These are phyloP conservation scores for Saccharomycopsis fibuligera DNA, from an alignment of 805 yeast species.

Conservation along the genomic window DNA sequence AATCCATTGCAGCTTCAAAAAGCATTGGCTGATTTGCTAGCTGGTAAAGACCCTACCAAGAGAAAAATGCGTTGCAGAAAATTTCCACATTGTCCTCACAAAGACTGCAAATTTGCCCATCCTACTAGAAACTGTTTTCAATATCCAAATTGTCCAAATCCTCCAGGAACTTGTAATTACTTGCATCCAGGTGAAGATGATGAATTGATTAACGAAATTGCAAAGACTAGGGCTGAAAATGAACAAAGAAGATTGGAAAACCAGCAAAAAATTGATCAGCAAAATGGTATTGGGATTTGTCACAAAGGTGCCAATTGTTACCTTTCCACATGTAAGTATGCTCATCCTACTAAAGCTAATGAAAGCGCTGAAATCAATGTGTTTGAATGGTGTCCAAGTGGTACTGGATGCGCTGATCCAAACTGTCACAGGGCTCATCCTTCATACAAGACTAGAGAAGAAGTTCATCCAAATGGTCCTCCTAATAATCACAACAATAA, in stretches of 20 bases:
- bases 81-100: constrained; percentile 63
- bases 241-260: constrained; percentile 37
- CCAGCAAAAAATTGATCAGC: constrained; percentile 30
- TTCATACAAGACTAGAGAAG: constrained; percentile 47
- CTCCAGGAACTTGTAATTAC: constrained; percentile 76
- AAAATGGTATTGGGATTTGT: constrained; percentile 55
- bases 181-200: constrained; percentile 85
- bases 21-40: constrained; percentile 34
- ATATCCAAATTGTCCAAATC: constrained; percentile 71
- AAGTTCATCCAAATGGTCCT: constrained; percentile 21
- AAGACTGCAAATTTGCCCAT: constrained; percentile 69
- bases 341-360: constrained; percentile 87
- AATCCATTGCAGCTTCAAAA: constrained; percentile 32
- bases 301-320: constrained; percentile 72
- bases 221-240: constrained; percentile 49
- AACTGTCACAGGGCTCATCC: constrained; percentile 76
- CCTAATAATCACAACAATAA: constrained; percentile 2
- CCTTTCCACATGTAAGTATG: constrained; percentile 77
- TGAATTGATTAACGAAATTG: constrained; percentile 61
- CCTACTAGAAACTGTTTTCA: constrained; percentile 72
- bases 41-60: constrained; percentile 25
- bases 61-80: constrained; percentile 61
- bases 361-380: constrained; percentile 61
- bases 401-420: constrained; percentile 45
- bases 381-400: constrained; percentile 68